Conservation (phyloP, 1,284 basidiomycete species). For the Heterobasidion parviporum region DNA sequence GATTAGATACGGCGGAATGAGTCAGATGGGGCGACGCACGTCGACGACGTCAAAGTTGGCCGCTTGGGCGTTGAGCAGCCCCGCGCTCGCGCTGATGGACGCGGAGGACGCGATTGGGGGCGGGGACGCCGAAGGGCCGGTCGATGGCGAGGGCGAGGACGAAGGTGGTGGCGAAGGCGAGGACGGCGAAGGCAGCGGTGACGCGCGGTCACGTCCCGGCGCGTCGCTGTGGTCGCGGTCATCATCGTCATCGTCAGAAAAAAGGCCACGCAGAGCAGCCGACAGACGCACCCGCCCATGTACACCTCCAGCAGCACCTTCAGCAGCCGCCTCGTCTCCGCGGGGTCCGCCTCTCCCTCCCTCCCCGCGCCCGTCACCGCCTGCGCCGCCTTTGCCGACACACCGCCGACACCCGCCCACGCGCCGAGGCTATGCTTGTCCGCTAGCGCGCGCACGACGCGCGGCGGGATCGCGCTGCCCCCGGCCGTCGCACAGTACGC, state of each 20-base stretch:
- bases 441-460: slow-evolving; percentile 45
- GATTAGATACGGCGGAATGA: slow-evolving; percentile 2
- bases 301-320: slow-evolving; percentile 74
- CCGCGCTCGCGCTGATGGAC: slow-evolving; percentile 46
- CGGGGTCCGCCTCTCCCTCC: slow-evolving; percentile 29
- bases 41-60: slow-evolving; percentile 70
- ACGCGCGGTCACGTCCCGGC: neutral
- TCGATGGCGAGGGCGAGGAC: slow-evolving; percentile 42
- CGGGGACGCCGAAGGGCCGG: slow-evolving; percentile 48
- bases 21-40: slow-evolving; percentile 33
- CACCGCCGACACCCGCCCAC: slow-evolving; percentile 31
- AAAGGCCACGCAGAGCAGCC: neutral
- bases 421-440: slow-evolving; percentile 43
- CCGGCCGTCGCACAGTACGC: slow-evolving; percentile 64
- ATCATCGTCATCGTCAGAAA: neutral
- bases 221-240: neutral
- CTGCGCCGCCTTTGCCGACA: slow-evolving; percentile 15
- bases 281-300: slow-evolving; percentile 57
- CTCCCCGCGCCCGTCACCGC: slow-evolving; percentile 27
- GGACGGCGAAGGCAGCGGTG: neutral
- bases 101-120: neutral
- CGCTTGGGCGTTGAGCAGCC: slow-evolving; percentile 72
- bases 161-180: too few species aligned
- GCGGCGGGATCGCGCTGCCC: slow-evolving; percentile 60
- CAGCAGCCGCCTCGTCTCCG: slow-evolving; percentile 50